Evolutionary conservation across 176 grass and related monocot genomes (phyloP), one percentile per base, ranked within the genome.

Genomic region (Poa annua): DNA sequence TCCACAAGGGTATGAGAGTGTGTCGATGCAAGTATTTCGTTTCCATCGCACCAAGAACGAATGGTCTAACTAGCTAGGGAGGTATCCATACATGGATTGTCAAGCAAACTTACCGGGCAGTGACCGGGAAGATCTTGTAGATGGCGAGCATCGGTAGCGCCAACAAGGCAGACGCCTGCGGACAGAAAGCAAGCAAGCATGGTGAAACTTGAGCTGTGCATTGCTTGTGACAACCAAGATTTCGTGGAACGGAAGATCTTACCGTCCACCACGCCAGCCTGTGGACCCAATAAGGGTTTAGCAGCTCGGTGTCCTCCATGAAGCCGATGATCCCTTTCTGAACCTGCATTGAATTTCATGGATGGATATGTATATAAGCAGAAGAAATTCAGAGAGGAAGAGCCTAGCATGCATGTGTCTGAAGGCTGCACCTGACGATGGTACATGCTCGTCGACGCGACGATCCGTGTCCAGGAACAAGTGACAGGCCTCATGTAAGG

Each of bases 181-280:
- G 22, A 39, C 0, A 41, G 6, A 15, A 34, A 2, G 6, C 5
- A 6, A 2, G 1, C 42, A 26, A 14, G 2, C 50, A 29, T 3
- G 7, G 11, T 8, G 42, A 55, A 17, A 9, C 41, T 42, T 12
- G 4, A 4, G 1, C 8, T 2, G 16, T 1, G 7, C 5, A 9
- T 8, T 64, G 12, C 29, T 41, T 33, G n/a, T 1, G 33, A 8
- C 26, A 42, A 9, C 6, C 3, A 24, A 47, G 17, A 36, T 11
- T 59, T 49, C 47, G 12, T 11, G 65, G 35, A 41, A 29, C 32
- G 11, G 3, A 2, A 26, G 32, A 48, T 4, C 49, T 61, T 77
- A 89, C 88, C 52, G 7, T 64, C 34, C 81, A 47, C 72, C 83
- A 89, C 19, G 64, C 73, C 19, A 71, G 3, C 1, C 54, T 38